A percentile compares a stretch with the other conserved stretches of the same genome.
phyloP scores from a whole-genome alignment of 169 alveolate genomes.

The Besnoitia besnoiti region DNA sequence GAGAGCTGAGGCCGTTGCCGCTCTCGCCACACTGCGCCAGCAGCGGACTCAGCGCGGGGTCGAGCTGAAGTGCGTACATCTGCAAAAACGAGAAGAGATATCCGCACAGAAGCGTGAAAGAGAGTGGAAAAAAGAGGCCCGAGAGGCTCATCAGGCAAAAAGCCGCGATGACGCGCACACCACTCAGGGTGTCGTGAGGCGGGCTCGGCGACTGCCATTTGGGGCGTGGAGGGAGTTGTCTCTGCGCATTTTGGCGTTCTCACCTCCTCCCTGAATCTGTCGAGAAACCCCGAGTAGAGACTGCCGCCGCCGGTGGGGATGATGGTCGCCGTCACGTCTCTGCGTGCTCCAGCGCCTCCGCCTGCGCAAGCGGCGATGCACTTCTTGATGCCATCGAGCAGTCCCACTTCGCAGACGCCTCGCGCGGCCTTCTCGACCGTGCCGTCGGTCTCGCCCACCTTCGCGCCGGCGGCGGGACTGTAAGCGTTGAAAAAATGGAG shows the following conservation, averaged over 20 bases:
- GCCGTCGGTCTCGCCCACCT: neutral
- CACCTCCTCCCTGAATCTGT: constrained; percentile 41
- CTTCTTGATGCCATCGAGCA: neutral
- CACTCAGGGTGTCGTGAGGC: too few relatives aligned
- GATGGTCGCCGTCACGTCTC: constrained; percentile 38
- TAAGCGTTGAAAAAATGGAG: neutral
- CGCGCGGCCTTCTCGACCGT: neutral
- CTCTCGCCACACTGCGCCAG: neutral
- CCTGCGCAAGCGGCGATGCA: constrained; percentile 44
- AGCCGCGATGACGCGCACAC: too few relatives aligned
- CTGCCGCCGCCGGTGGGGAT: constrained; percentile 55
- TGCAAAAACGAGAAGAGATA: neutral
- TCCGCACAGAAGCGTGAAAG: too few relatives aligned
- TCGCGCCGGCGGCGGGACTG: neutral
- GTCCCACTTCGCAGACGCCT: neutral
- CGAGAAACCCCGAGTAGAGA: constrained; percentile 49
- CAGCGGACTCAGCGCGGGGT: neutral
- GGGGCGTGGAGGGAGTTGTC: too few relatives aligned
- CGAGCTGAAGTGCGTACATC: neutral
- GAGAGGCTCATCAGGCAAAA: neutral
- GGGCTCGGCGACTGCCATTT: too few relatives aligned
- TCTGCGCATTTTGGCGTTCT: neutral
- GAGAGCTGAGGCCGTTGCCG: neutral
- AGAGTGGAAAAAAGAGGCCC: neutral
- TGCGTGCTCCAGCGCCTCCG: neutral